Percentiles rank a stretch among this genome's conserved stretches.
Conservation (phyloP, 495 filamentous ascomycete genomes). For the Melanomma pulvis-pyrius region DNA sequence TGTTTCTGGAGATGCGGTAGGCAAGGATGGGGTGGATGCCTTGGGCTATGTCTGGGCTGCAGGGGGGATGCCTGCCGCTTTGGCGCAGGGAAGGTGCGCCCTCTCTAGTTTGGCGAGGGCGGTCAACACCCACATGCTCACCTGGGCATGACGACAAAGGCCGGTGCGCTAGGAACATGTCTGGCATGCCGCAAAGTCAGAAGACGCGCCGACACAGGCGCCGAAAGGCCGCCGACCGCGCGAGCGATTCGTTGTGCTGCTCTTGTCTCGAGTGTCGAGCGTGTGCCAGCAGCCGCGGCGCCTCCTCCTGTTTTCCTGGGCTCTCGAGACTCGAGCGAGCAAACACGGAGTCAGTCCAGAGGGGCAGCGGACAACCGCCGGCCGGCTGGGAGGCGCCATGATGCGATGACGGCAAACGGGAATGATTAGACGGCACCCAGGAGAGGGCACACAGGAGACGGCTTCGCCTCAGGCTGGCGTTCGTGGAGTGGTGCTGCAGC, state of each 20-base stretch:
- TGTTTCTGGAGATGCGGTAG: conserved; percentile 13
- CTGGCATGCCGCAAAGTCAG: conserved; percentile 20
- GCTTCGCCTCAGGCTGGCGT: conserved; percentile 15
- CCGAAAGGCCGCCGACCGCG: background rate
- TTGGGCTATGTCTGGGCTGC: conserved; percentile 1
- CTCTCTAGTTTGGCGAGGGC: conserved; percentile 10
- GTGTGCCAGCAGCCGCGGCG: conserved; percentile 26
- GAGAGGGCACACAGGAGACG: too few species aligned
- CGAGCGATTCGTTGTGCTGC: background rate
- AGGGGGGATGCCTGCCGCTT: conserved; percentile 10
- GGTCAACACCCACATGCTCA: conserved; percentile 5
- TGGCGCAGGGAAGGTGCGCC: background rate
- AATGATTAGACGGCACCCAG: too few species aligned
- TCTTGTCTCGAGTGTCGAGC: background rate
- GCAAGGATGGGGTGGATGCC: conserved; percentile 9
- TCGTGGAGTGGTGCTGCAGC: background rate
- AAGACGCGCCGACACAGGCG: conserved; percentile 13
- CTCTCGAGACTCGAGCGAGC: background rate
- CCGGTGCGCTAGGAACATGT: conserved; percentile 1
- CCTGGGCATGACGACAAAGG: conserved; percentile 20
- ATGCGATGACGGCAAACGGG: background rate
- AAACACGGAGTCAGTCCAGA: background rate
- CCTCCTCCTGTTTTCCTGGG: background rate
- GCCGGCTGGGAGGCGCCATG: background rate
- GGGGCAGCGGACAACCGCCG: background rate